Base-by-base conservation (phyloP, 2,329 filamentous ascomycete species). In the Monosporascus sp. region DNA sequence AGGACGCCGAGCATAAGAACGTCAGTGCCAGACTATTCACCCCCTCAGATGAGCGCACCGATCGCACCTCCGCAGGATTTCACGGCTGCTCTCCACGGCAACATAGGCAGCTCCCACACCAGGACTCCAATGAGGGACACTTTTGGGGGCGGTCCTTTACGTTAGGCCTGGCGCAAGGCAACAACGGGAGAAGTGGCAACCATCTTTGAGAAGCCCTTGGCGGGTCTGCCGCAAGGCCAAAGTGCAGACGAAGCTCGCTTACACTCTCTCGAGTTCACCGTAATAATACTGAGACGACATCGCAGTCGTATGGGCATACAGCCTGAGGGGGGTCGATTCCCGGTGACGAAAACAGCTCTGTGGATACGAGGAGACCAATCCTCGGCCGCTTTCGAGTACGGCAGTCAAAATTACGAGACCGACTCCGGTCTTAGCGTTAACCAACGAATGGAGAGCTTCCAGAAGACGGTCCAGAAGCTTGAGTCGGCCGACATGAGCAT, bases 41-140 rank as follows among this genome's bases (percentile, higher is more conserved):
- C 79, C 62, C 72, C 79, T 3, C 79, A 82, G 61, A 72, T 82
- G 70, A 80, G 76, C 60, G 78, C 79, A 2, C 79, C 79, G 1
- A 79, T 81, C 53, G 74, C 75, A 3, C 74, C 78, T 3, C 70
- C 79, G 0, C 74, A 74, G 50, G 80, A 83, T 51, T 82, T 82
- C 58, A 71, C 73, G 2, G 74, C 77, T 53, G 73, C 75, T 5
- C 72, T 79, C 54, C 74, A 78, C 40, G 72, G 71, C 7, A 72
- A 65, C 61, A 67, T 76, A 63, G 59, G 65, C 4, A 67, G 61
- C 51, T 68, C 71, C 18, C 67, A 57, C 51, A 66, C 70, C 14
- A 66, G 74, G 55, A 76, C 75, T 5, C 72, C 76, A 9, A 74
- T 78, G 65, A 68, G 74, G 52, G 75, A 77, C 54, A 68, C 69